Evolutionary conservation across 2,329 filamentous ascomycete species (phyloP).

Genomic region (Arachnomyces sp.): DNA sequence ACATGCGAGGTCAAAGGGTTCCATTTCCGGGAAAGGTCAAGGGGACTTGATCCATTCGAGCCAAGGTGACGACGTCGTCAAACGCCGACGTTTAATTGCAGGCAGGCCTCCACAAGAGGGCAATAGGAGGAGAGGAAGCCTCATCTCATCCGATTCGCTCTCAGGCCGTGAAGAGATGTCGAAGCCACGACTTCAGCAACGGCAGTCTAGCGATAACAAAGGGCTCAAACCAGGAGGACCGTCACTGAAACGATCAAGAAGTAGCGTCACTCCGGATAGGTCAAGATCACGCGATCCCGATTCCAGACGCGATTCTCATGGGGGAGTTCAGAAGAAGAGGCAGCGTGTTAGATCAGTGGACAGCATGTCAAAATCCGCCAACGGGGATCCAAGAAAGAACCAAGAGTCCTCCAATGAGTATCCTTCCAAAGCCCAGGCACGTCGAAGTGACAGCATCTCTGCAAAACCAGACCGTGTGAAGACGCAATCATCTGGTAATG

Average conservation of each 20-base stretch:
- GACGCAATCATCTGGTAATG: constrained; percentile 10
- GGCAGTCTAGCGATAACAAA: constrained; percentile 15
- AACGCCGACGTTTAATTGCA: constrained; percentile 33
- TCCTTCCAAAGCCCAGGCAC: constrained; percentile 13
- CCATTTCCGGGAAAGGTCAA: constrained; percentile 19
- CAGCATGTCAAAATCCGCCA: constrained; percentile 22
- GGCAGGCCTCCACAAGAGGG: constrained; percentile 30
- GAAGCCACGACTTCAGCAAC: constrained; percentile 23
- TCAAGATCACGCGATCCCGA: constrained; percentile 29
- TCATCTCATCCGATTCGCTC: constrained; percentile 34
- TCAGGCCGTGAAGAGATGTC: constrained; percentile 31
- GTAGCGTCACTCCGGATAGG: constrained; percentile 35
- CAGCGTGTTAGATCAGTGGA: constrained; percentile 35
- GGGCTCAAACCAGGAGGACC: constrained; percentile 12
- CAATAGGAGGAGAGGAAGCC: constrained; percentile 22
- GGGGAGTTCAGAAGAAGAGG: constrained; percentile 35
- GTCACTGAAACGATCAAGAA: constrained; percentile 34
- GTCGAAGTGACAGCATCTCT: constrained; percentile 12
- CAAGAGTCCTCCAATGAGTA: constrained; percentile 14
- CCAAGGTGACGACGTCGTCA: constrained; percentile 29
- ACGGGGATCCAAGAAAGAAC: constrained; percentile 24
- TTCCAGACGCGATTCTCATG: constrained; percentile 21
- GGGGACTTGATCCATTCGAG: constrained; percentile 22
- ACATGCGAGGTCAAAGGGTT: constrained; percentile 21
- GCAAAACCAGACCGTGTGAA: constrained; percentile 16